Conservation (phyloP, 805 yeast species). For the Gaillardinia entomophila region DNA sequence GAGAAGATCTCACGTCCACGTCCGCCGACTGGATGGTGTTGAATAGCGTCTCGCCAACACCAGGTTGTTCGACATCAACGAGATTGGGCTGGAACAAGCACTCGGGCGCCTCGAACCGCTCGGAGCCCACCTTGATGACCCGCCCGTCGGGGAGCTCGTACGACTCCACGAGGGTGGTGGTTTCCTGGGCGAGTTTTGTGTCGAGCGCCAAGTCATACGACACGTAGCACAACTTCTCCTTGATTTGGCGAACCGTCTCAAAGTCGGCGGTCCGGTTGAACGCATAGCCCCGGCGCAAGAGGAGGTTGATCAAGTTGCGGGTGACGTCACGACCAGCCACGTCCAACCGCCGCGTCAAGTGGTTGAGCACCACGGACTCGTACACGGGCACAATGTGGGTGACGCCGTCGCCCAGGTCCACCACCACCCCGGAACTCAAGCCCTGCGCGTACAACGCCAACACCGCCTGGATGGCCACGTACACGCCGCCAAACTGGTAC, state of each 20-base stretch:
- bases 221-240: constrained; percentile 93
- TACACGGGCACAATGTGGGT: constrained; percentile 98
- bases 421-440: constrained; percentile 93
- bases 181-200: constrained; percentile 79
- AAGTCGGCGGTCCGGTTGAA: constrained; percentile 98
- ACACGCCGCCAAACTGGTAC: constrained; percentile 86
- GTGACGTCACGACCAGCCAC: constrained; percentile 99
- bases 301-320: constrained; percentile 83
- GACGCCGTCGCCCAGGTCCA: constrained; percentile 98
- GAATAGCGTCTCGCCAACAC: constrained; percentile 89
- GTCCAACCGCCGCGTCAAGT: constrained; percentile 84
- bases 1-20: constrained; percentile 82
- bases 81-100: constrained; percentile 93
- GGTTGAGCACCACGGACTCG: constrained; percentile 94
- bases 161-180: constrained; percentile 88
- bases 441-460: constrained; percentile 97
- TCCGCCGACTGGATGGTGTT: constrained; percentile 93
- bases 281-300: constrained; percentile 94
- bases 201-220: constrained; percentile 92
- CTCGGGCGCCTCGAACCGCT: constrained; percentile 95
- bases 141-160: constrained; percentile 97
- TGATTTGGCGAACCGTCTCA: constrained; percentile 96
- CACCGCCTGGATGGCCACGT: constrained; percentile 97
- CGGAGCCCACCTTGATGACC: constrained; percentile 87
- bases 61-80: constrained; percentile 95